Evolutionary conservation across 768 basidiomycete genomes (phyloP).

Genomic region (Phanerochaete sordida): DNA sequence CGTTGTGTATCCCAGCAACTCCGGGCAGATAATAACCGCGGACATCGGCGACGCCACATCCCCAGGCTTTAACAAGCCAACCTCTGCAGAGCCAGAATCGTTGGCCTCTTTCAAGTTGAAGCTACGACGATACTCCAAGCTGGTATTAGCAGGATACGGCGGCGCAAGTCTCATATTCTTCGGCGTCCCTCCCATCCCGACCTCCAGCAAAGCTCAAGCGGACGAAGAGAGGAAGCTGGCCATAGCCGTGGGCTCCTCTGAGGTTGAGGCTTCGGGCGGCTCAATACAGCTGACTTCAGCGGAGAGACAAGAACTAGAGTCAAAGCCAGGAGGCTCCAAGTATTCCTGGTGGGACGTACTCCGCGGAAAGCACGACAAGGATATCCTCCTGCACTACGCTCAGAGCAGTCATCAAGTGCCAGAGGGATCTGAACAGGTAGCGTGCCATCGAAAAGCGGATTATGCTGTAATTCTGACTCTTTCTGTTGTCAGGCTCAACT

Average conservation of each 20-base stretch:
- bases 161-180: constrained; percentile 81
- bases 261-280: constrained; percentile 46
- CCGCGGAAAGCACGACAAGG: constrained; percentile 75
- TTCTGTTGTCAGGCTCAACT: background rate
- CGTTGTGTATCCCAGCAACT: constrained; percentile 60
- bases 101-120: constrained; percentile 60
- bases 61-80: constrained; percentile 20
- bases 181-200: constrained; percentile 45
- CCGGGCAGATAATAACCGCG: constrained; percentile 74
- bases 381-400: constrained; percentile 72
- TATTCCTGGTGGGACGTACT: constrained; percentile 87
- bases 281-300: background rate
- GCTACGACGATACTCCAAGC: constrained; percentile 75
- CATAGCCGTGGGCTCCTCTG: constrained; percentile 65
- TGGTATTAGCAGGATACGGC: constrained; percentile 83
- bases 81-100: constrained; percentile 15
- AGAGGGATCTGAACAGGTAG: background rate
- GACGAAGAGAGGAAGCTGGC: constrained; percentile 61
- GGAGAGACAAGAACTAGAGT: background rate
- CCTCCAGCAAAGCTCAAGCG: constrained; percentile 37
- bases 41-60: constrained; percentile 64
- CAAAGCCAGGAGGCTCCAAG: constrained; percentile 11
- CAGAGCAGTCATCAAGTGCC: background rate
- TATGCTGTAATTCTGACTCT: too few relatives aligned
- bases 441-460: background rate